phyloP scores from a whole-genome alignment of 768 basidiomycete genomes.

The Naematelia encephala region DNA sequence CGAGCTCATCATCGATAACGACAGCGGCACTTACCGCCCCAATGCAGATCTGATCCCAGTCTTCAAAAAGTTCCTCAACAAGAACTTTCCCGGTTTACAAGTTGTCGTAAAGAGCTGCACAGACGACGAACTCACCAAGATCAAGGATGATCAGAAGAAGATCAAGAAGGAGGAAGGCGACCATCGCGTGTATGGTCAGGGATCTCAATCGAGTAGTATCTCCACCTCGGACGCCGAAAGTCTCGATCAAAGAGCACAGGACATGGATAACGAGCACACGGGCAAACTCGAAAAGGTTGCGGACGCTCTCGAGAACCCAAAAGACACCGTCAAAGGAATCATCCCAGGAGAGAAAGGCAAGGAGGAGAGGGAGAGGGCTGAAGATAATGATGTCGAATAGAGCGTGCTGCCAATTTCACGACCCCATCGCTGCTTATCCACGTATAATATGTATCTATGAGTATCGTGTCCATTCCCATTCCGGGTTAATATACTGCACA shows the following conservation, averaged over 20 bases:
- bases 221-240: constrained; percentile 41
- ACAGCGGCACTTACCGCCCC: constrained; percentile 74
- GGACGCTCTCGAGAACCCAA: constrained; percentile 23
- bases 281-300: constrained; percentile 21
- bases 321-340: constrained; percentile 9
- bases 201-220: constrained; percentile 33
- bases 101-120: constrained; percentile 59
- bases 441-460: not conserved
- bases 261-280: not conserved
- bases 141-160: constrained; percentile 50
- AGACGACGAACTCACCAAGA: constrained; percentile 52
- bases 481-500: not conserved
- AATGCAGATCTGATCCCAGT: constrained; percentile 62
- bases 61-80: constrained; percentile 63
- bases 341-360: constrained; percentile 4
- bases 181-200: constrained; percentile 37
- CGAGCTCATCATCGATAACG: constrained; percentile 81
- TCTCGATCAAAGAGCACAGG: constrained; percentile 11
- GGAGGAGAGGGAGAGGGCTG: constrained; percentile 18
- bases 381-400: constrained; percentile 1
- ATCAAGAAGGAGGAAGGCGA: constrained; percentile 47
- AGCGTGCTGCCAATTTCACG: no score
- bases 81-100: constrained; percentile 67
- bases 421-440: no score
- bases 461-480: not conserved